Percentiles rank a stretch among this genome's conserved stretches.
Evolutionary conservation across 2,329 filamentous ascomycete species (phyloP).

Genomic region (Daldinia sp.): DNA sequence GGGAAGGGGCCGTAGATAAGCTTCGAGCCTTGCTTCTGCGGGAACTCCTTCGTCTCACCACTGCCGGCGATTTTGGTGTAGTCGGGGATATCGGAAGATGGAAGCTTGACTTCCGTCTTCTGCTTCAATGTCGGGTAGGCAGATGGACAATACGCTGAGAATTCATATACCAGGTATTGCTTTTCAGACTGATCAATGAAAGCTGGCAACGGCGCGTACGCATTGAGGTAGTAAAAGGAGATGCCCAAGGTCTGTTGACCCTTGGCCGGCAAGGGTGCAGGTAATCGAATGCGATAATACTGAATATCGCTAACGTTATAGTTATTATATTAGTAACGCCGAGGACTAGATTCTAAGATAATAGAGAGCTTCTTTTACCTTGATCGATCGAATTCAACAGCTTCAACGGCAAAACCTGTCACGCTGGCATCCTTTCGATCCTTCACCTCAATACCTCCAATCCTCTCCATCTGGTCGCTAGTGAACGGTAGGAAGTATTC

Average conservation of each 20-base stretch:
- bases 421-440: constrained; percentile 84
- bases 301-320: constrained; percentile 70
- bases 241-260: constrained; percentile 89
- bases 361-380: constrained; percentile 59
- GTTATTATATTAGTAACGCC: constrained; percentile 40
- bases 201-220: constrained; percentile 84
- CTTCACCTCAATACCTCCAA: constrained; percentile 91
- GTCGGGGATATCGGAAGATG: constrained; percentile 81
- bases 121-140: constrained; percentile 90
- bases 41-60: constrained; percentile 71
- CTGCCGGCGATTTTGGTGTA: constrained; percentile 80
- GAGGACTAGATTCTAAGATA: constrained; percentile 10
- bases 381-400: constrained; percentile 72
- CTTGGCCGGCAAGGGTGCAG: constrained; percentile 78
- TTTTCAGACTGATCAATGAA: constrained; percentile 85
- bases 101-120: constrained; percentile 96
- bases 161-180: constrained; percentile 87
- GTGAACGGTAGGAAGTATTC: constrained; percentile 95
- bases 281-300: constrained; percentile 87
- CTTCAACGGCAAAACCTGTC: constrained; percentile 75
- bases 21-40: constrained; percentile 85
- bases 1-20: constrained; percentile 92
- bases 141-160: constrained; percentile 86
- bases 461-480: constrained; percentile 75
- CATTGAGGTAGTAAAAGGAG: constrained; percentile 82